Conservation (phyloP, 1,284 basidiomycete genomes). For the Athelia sp. region DNA sequence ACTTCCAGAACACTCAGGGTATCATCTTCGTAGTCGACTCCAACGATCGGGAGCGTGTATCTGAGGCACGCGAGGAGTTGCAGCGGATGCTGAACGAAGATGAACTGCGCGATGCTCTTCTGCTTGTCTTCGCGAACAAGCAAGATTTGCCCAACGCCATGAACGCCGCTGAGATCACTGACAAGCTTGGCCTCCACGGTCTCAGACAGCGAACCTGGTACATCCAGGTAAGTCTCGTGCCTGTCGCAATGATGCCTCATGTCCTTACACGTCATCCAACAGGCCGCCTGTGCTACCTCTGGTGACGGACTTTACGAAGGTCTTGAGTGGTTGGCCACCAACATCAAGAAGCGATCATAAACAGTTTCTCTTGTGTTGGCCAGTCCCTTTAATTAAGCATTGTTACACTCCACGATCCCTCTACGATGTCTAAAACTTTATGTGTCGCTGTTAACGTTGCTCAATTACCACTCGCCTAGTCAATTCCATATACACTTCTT, state of each 20-base stretch:
- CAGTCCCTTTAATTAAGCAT: constrained; percentile 44
- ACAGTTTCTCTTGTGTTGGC: constrained; percentile 32
- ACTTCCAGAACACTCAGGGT: constrained; percentile 99
- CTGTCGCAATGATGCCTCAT: constrained; percentile 15
- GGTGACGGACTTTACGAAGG: constrained; percentile 99
- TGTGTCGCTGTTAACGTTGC: constrained; percentile 25
- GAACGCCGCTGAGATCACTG: constrained; percentile 99
- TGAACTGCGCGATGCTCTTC: constrained; percentile 96
- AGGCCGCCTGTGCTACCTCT: constrained; percentile 98
- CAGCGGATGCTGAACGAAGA: constrained; percentile 99
- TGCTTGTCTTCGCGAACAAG: constrained; percentile 99
- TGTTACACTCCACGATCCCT: constrained; percentile 42
- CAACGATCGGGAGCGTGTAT: constrained; percentile 99
- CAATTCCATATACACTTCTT: constrained; percentile 21
- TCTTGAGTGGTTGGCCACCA: constrained; percentile 90
- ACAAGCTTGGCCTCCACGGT: constrained; percentile 97
- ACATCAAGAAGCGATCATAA: constrained; percentile 81
- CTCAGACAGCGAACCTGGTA: constrained; percentile 98
- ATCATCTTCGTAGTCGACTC: constrained; percentile 99
- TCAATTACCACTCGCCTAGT: constrained; percentile 28
- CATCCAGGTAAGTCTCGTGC: constrained; percentile 74
- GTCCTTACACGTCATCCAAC: constrained; percentile 8
- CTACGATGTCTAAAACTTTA: constrained; percentile 44
- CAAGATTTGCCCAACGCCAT: constrained; percentile 99
- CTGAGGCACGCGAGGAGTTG: constrained; percentile 98